Conservation (phyloP, 139 green algal species). For the Chlamydomonas asymmetrica region DNA sequence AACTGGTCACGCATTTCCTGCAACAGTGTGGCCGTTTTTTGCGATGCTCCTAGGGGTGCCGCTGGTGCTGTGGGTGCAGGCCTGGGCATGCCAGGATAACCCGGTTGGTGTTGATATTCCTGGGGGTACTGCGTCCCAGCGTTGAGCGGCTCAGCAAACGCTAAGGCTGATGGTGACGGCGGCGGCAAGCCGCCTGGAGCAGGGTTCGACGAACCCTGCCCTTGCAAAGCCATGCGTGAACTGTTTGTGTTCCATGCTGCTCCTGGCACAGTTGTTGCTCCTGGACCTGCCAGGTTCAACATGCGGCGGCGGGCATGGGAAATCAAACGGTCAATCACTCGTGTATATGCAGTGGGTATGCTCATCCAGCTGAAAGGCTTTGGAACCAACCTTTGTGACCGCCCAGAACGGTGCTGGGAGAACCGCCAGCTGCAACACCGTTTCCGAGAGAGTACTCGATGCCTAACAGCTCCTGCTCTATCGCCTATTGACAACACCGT, state of each 20-base stretch:
- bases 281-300: background rate
- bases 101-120: too few relatives aligned
- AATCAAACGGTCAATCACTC: background rate
- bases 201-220: background rate
- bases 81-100: too few relatives aligned
- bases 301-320: background rate
- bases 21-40: constrained; percentile 5
- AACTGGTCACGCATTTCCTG: constrained; percentile 34
- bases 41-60: background rate
- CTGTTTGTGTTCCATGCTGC: background rate
- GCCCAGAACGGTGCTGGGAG: background rate
- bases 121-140: background rate
- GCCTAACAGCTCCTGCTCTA: constrained; percentile 21
- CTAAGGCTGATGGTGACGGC: background rate
- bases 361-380: too few relatives aligned
- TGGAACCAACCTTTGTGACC: too few relatives aligned
- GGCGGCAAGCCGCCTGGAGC: background rate
- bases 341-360: background rate
- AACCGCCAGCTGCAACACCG: background rate
- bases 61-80: background rate
- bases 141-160: background rate
- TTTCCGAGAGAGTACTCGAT: background rate
- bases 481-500: too few relatives aligned
- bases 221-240: background rate
- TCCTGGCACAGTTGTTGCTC: background rate